Evolutionary conservation across 2,329 filamentous ascomycete genomes (phyloP).

Genomic region (Seiridium cupressi): DNA sequence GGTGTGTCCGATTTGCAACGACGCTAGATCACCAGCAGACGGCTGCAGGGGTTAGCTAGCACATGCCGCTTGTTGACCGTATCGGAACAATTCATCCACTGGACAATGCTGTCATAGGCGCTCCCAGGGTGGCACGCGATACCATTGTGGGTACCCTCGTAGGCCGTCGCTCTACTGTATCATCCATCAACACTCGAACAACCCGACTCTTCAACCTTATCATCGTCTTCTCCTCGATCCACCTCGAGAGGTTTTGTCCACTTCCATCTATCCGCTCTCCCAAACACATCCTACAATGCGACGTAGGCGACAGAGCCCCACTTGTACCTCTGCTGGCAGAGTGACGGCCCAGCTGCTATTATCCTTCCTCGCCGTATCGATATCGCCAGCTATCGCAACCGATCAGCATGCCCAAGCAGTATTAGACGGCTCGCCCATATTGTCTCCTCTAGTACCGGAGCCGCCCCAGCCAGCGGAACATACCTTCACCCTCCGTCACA

Average conservation of each 20-base stretch:
- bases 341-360: slow-evolving; percentile 63
- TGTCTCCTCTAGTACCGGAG: slow-evolving; percentile 37
- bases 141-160: background rate
- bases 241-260: background rate
- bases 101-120: background rate
- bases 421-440: slow-evolving; percentile 41
- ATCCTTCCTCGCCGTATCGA: slow-evolving; percentile 63
- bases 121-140: background rate
- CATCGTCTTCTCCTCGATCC: background rate
- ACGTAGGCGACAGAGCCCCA: slow-evolving; percentile 15
- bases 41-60: background rate
- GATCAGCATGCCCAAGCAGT: slow-evolving; percentile 37
- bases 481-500: slow-evolving; percentile 71
- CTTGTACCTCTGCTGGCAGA: slow-evolving; percentile 57
- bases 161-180: too few species aligned
- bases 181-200: too few species aligned
- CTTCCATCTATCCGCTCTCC: background rate
- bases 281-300: background rate
- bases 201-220: background rate
- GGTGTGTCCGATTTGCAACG: background rate
- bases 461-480: slow-evolving; percentile 51
- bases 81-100: background rate
- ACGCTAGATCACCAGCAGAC: background rate
- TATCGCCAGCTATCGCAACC: slow-evolving; percentile 35
- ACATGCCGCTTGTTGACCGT: background rate